A percentile compares a stretch with the other conserved stretches of the same genome.
Evolutionary conservation across 768 basidiomycete species (phyloP).

Genomic region (Pisolithus marmoratus): DNA sequence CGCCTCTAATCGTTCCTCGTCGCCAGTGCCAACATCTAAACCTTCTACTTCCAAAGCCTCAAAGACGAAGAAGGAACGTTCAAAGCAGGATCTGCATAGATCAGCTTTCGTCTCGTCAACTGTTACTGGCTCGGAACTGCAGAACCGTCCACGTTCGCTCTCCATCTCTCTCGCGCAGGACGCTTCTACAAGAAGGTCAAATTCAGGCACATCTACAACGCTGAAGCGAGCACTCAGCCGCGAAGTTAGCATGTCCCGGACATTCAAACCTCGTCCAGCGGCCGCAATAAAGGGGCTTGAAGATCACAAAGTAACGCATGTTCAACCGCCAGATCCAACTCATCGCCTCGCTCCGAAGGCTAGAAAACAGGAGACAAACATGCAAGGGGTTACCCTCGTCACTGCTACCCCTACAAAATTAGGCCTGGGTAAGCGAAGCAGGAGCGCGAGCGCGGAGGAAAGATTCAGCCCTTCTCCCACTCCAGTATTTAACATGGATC

Average conservation of each 20-base stretch:
- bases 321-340: slow-evolving; percentile 14
- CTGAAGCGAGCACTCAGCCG: slow-evolving; percentile 56
- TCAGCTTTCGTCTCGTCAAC: slow-evolving; percentile 18
- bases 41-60: slow-evolving; percentile 6
- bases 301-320: slow-evolving; percentile 8
- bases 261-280: slow-evolving; percentile 46
- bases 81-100: slow-evolving; percentile 8
- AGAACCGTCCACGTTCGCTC: slow-evolving; percentile 53
- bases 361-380: slow-evolving; percentile 4
- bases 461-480: slow-evolving; percentile 3
- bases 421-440: slow-evolving; percentile 5
- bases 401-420: slow-evolving; percentile 50
- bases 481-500: slow-evolving; percentile 2
- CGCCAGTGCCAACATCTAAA: slow-evolving; percentile 8
- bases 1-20: slow-evolving; percentile 9
- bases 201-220: slow-evolving; percentile 31
- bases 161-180: slow-evolving; percentile 71
- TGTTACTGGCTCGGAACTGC: slow-evolving; percentile 20
- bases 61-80: neutral
- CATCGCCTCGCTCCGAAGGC: slow-evolving; percentile 4
- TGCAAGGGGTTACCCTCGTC: slow-evolving; percentile 36
- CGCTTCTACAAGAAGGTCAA: slow-evolving; percentile 33
- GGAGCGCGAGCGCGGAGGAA: slow-evolving; percentile 4
- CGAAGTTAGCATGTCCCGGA: slow-evolving; percentile 74
- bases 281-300: slow-evolving; percentile 4